Evolutionary conservation across 2,329 filamentous ascomycete species (phyloP), one percentile per base, ranked within the genome.

Genomic region (Penicillium sp.): DNA sequence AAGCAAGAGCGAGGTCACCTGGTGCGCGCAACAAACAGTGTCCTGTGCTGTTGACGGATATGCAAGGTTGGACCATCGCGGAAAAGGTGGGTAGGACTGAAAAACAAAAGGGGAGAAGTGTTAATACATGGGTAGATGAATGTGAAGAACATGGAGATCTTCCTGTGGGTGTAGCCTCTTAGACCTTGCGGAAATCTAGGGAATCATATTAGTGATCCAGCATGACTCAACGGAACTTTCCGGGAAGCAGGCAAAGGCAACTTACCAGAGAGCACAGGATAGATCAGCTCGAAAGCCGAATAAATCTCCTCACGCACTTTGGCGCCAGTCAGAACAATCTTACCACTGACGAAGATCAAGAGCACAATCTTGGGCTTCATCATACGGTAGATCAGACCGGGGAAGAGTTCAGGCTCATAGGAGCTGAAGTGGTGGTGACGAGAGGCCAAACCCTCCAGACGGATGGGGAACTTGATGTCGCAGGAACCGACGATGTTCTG

Each of bases 321-420:
- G 68, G 95, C 95, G 73, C 95, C 95, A 43, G 95, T 98, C 75
- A 98, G 85, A 72, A 98, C 95, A 63, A 98, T 98, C 86, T 98
- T 98, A 74, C 94, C 95, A 73, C 90, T 95, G 72, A 98, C 94
- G 82, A 98, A 98, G 78, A 99, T 97, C 74, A 98, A 83, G 28
- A 98, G 88, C 55, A 98, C 94, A 69, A 98, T 96, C 88, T 98
- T 98, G 20, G 95, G 95, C 84, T 98, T 98, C 84, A 98, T 97
- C 95, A 99, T 99, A 77, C 95, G 92, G 82, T 99, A 99, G 81
- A 99, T 99, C 54, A 99, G 88, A 87, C 95, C 95, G 73, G 95
- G 95, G 86, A 98, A 99, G 77, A 99, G 79, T 76, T 99, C 95
- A 68, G 95, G 95, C 79, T 99, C 95, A 79, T 99, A 99, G 59